phyloP scores from a whole-genome alignment of 805 yeast species.

The Monosporozyma solicola region DNA sequence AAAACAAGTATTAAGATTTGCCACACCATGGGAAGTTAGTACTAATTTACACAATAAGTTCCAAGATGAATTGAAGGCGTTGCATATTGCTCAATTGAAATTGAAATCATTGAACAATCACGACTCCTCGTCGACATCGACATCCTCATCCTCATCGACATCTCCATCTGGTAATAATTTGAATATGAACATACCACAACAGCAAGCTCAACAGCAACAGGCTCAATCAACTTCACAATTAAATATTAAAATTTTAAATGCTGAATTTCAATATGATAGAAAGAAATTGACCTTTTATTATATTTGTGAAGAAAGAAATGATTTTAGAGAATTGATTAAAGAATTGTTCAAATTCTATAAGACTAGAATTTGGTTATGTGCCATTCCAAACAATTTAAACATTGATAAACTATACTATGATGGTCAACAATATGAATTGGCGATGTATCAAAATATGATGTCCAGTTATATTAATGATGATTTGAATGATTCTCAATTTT shows the following conservation, averaged over 20 bases:
- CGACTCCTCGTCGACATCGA: conserved; percentile 2
- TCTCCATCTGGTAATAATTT: neutral
- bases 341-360: conserved; percentile 69
- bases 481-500: conserved; percentile 13
- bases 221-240: conserved; percentile 25
- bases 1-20: conserved; percentile 68
- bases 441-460: conserved; percentile 30
- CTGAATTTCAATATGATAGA: conserved; percentile 76
- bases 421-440: conserved; percentile 23
- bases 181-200: neutral
- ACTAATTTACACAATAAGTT: conserved; percentile 54
- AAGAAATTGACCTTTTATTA: conserved; percentile 70
- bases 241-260: conserved; percentile 55
- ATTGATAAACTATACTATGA: conserved; percentile 27
- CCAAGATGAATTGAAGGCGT: conserved; percentile 65
- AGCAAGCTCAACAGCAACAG: conserved; percentile 3
- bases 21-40: conserved; percentile 57
- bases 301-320: conserved; percentile 55
- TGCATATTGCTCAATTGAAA: conserved; percentile 53
- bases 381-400: conserved; percentile 38
- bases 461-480: conserved; percentile 23
- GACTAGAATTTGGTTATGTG: conserved; percentile 79
- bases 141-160: neutral
- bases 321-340: conserved; percentile 63
- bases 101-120: conserved; percentile 32